phyloP scores from a whole-genome alignment of 768 basidiomycete species.

The Leccinum barrowsii region DNA sequence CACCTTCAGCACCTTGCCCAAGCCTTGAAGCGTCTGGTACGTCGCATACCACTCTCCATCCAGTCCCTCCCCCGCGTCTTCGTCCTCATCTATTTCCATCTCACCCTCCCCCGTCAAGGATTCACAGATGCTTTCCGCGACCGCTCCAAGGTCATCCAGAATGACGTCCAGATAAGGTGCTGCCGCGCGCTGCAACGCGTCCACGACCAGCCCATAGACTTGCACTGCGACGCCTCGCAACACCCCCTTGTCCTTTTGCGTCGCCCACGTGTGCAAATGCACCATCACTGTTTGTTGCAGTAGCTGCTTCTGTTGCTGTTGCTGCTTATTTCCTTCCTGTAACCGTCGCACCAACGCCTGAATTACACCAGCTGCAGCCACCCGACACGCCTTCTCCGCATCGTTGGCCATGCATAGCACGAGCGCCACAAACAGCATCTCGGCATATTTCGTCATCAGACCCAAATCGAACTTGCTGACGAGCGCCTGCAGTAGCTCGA shows the following conservation, averaged over 20 bases:
- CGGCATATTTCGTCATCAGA: no score
- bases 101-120: constrained; percentile 33
- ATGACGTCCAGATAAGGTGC: constrained; percentile 45
- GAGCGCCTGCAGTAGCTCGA: constrained; percentile 87
- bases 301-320: constrained; percentile 47
- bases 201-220: constrained; percentile 78
- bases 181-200: constrained; percentile 52
- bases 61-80: constrained; percentile 44
- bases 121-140: constrained; percentile 12
- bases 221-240: constrained; percentile 74
- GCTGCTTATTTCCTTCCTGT: constrained; percentile 52
- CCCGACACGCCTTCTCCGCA: constrained; percentile 82
- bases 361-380: constrained; percentile 82
- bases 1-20: constrained; percentile 59
- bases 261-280: constrained; percentile 79
- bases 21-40: constrained; percentile 70
- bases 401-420: constrained; percentile 95
- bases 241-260: constrained; percentile 49
- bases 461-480: no score
- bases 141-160: constrained; percentile 51
- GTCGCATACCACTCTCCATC: constrained; percentile 77
- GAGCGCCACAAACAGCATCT: no score
- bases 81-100: constrained; percentile 44
- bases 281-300: constrained; percentile 55
- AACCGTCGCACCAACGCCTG: constrained; percentile 71